A percentile compares a stretch with the other conserved stretches of the same genome.
phyloP scores from a whole-genome alignment of 2,329 filamentous ascomycete genomes.

The Microsporum audouinii region DNA sequence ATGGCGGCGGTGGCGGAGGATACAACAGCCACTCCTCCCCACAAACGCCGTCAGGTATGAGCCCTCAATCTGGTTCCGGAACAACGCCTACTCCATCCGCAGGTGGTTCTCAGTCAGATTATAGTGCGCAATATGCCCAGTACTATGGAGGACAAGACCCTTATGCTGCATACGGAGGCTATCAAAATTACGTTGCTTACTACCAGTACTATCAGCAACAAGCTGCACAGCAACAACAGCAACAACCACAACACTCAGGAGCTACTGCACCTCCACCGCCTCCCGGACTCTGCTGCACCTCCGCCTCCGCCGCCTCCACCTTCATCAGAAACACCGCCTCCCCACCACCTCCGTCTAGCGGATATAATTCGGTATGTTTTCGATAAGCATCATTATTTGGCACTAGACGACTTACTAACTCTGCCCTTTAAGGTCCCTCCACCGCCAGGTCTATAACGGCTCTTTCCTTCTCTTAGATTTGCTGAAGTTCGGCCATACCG shows the following conservation, averaged over 20 bases:
- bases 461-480: background rate
- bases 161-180: constrained; percentile 84
- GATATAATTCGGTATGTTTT: constrained; percentile 50
- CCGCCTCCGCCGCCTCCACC: constrained; percentile 48
- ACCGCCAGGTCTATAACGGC: constrained; percentile 38
- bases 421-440: constrained; percentile 35
- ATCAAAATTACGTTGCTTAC: constrained; percentile 55
- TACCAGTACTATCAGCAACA: constrained; percentile 66
- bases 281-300: constrained; percentile 41
- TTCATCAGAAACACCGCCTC: constrained; percentile 47
- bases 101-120: constrained; percentile 44
- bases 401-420: constrained; percentile 4
- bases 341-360: constrained; percentile 49
- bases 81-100: constrained; percentile 16
- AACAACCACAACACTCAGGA: constrained; percentile 36
- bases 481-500: background rate
- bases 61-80: constrained; percentile 32
- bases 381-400: background rate
- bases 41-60: constrained; percentile 35
- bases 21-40: constrained; percentile 35
- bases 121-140: constrained; percentile 70
- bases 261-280: constrained; percentile 26
- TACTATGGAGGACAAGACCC: constrained; percentile 68
- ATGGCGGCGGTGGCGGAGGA: constrained; percentile 27
- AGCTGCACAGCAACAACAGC: constrained; percentile 39